Evolutionary conservation across 306 rosid genomes (phyloP), one percentile per base, ranked within the genome.

Genomic region (Lithocarpus polystachyus): DNA sequence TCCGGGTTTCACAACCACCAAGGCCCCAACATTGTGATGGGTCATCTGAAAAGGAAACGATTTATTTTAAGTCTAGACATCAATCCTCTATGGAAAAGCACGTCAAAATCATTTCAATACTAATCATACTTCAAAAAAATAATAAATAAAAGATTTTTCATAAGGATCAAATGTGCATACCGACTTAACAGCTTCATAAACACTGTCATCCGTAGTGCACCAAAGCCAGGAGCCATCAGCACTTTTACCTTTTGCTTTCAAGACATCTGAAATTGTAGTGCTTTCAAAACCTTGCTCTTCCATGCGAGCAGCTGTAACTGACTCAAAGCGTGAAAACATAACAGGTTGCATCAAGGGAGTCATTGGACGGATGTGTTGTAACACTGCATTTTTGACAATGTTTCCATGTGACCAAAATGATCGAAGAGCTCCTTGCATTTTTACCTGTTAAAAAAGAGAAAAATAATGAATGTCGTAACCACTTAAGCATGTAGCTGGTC

Each of bases 151-250:
- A 53, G 2, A 73, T 53, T 4, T 72, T 69, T 65, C 76, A 71
- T 2, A 22, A 80, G 5, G 64, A 74, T 71, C 64, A 26, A 56
- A 76, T 33, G 75, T 29, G 84, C 89, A 71, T 91, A 96, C 99
- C 93, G 99, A 96, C 88, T 96, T 87, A 43, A 96, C 99, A 84
- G 99, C 99, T 61, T 96, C 94, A 76, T 96, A 96, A 68, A 96
- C 99, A 52, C 93, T 68, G 83, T 96, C 99, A 6, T 90, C 93
- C 1, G 92, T 91, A 37, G 98, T 86, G 91, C 99, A 96, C 99
- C 99, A 96, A 35, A 96, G 99, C 99, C 99, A 96, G 79, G 99
- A 96, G 81, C 99, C 99, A 85, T 96, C 99, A 31, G 96, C 99
- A 48, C 89, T 73, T 86, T 93, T 88, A 52, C 98, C 99, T 81